These are phyloP conservation scores for Tuber magnatum DNA, from an alignment of 495 filamentous ascomycete species.

Conservation along the genomic window DNA sequence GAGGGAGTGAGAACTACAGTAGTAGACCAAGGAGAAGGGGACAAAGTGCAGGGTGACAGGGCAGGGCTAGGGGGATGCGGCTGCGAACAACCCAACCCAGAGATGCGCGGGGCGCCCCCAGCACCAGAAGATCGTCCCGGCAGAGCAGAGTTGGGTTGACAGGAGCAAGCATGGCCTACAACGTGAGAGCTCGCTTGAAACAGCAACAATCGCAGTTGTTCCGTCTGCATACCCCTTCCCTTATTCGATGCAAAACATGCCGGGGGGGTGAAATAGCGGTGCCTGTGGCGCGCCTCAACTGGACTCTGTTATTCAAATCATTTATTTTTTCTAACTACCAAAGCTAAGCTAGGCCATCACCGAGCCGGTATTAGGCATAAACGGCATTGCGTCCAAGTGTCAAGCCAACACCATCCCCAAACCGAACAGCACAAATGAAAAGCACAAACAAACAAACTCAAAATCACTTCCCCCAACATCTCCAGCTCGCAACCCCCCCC, in stretches of 20 bases:
- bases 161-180: not conserved
- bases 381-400: too few relatives aligned
- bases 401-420: too few relatives aligned
- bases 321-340: too few relatives aligned
- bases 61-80: slow-evolving; percentile 21
- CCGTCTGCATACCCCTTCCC: not conserved
- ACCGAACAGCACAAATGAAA: too few relatives aligned
- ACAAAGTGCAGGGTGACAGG: slow-evolving; percentile 22
- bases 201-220: not conserved
- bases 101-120: slow-evolving; percentile 25
- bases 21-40: slow-evolving; percentile 5
- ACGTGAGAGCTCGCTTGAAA: not conserved
- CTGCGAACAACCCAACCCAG: slow-evolving; percentile 21
- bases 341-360: too few relatives aligned
- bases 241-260: not conserved
- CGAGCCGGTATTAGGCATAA: too few relatives aligned
- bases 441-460: too few relatives aligned
- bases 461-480: too few relatives aligned
- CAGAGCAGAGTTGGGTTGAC: slow-evolving; percentile 13
- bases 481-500: too few relatives aligned
- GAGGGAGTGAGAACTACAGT: slow-evolving; percentile 4
- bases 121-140: slow-evolving; percentile 23
- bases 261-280: too few relatives aligned
- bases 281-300: too few relatives aligned
- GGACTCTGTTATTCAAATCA: too few relatives aligned